A percentile compares a stretch with the other conserved stretches of the same genome.
These are phyloP conservation scores for Lyophyllum shimeji DNA, from an alignment of 768 basidiomycete genomes.

Conservation along the genomic window DNA sequence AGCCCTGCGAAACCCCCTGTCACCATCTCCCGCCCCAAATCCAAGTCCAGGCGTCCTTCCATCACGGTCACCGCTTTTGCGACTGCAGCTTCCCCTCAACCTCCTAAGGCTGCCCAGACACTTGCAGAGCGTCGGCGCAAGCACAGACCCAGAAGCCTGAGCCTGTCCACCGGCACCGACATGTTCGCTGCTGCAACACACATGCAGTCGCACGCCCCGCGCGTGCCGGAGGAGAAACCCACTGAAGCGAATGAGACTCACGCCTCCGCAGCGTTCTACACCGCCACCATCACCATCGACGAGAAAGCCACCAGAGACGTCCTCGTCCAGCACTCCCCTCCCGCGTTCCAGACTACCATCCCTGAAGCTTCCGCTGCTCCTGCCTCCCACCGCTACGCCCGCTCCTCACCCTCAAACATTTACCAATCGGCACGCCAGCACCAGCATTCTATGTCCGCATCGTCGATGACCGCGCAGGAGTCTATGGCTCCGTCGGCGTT, in stretches of 20 bases:
- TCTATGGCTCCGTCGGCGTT: background rate
- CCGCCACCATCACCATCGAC: background rate
- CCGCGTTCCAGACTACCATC: constrained; percentile 13
- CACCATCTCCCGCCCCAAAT: constrained; percentile 13
- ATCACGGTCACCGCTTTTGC: background rate
- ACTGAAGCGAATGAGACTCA: background rate
- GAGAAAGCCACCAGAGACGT: constrained; percentile 15
- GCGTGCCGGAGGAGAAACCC: background rate
- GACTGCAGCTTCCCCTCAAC: background rate
- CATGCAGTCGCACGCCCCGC: background rate
- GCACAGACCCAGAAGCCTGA: constrained; percentile 17
- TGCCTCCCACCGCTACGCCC: background rate
- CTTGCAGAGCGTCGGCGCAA: constrained; percentile 14
- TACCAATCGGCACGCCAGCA: background rate
- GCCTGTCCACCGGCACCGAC: constrained; percentile 14
- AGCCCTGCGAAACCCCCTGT: background rate
- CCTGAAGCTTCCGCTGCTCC: background rate
- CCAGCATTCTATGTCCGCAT: constrained; percentile 1
- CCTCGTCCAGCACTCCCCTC: constrained; percentile 9
- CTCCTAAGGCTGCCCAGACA: background rate
- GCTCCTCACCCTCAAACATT: constrained; percentile 4
- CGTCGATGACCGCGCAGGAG: background rate
- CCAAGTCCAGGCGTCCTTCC: background rate
- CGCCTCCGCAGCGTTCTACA: background rate
- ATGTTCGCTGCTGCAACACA: constrained; percentile 5